These are phyloP conservation scores for Macadamia integrifolia DNA, from an alignment of 164 flowering plant genomes.

Conservation along the genomic window DNA sequence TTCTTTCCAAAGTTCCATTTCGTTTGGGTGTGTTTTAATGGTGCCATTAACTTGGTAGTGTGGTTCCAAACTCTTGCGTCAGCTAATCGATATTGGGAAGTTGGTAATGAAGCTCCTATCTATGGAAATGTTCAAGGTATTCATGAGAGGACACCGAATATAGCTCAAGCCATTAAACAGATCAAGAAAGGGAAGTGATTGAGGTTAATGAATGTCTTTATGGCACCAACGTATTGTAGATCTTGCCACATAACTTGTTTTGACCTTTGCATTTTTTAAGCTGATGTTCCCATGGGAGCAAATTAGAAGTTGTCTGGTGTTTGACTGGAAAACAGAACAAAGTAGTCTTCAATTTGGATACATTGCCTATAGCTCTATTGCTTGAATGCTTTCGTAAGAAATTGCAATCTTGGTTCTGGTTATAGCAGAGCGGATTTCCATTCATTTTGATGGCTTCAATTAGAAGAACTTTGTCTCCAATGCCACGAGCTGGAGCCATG, in stretches of 20 bases:
- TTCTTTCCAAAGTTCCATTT: background rate
- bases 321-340: background rate
- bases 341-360: background rate
- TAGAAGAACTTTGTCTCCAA: slow-evolving; percentile 73
- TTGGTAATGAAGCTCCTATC: no score
- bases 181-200: background rate
- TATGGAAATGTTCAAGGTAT: no score
- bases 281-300: no score
- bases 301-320: background rate
- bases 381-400: background rate
- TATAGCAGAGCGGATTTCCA: slow-evolving; percentile 4
- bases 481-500: slow-evolving; percentile 51
- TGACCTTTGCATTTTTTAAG: background rate
- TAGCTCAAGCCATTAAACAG: no score
- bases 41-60: background rate
- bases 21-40: background rate
- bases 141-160: no score
- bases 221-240: no score
- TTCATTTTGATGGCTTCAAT: slow-evolving; percentile 57
- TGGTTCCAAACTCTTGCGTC: no score
- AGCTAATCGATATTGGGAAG: no score
- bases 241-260: background rate
- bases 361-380: background rate
- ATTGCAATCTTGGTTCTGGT: background rate
- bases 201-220: background rate